Evolutionary conservation across 306 rosid genomes (phyloP).

Genomic region (Cicer cuneatum): DNA sequence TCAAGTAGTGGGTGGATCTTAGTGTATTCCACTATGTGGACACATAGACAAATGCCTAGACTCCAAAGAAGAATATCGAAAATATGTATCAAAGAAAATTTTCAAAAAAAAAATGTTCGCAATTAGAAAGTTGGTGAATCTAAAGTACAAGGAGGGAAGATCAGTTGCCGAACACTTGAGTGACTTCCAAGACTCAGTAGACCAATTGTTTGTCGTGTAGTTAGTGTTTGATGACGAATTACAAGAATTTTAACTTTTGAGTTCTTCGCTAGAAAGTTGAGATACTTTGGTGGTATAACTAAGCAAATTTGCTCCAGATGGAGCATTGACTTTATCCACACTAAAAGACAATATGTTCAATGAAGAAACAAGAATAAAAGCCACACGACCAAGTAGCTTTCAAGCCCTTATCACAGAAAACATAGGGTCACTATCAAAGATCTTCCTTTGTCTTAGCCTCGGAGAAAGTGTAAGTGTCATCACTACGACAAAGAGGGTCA

Average conservation of each 20-base stretch:
- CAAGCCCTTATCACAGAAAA: background rate
- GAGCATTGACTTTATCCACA: background rate
- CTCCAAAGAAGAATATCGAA: background rate
- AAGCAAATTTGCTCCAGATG: background rate
- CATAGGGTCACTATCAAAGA: too few relatives aligned
- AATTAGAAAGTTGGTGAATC: background rate
- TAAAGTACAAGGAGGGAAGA: background rate
- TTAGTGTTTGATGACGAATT: background rate
- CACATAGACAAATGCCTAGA: too few relatives aligned
- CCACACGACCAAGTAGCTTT: background rate
- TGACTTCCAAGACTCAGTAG: background rate
- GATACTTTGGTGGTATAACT: background rate
- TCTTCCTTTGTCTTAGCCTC: too few relatives aligned
- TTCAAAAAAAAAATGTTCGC: background rate
- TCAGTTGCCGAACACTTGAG: background rate
- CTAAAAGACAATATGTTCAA: background rate
- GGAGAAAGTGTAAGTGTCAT: background rate
- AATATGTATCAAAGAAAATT: background rate
- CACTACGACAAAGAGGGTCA: background rate
- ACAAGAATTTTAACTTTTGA: background rate
- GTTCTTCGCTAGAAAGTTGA: background rate
- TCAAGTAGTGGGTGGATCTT: too few relatives aligned
- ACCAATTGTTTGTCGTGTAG: background rate
- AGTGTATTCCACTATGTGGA: too few relatives aligned
- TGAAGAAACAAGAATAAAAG: background rate